Evolutionary conservation across 2,329 filamentous ascomycete genomes (phyloP).

Genomic region (Scleromitrula shiraiana): DNA sequence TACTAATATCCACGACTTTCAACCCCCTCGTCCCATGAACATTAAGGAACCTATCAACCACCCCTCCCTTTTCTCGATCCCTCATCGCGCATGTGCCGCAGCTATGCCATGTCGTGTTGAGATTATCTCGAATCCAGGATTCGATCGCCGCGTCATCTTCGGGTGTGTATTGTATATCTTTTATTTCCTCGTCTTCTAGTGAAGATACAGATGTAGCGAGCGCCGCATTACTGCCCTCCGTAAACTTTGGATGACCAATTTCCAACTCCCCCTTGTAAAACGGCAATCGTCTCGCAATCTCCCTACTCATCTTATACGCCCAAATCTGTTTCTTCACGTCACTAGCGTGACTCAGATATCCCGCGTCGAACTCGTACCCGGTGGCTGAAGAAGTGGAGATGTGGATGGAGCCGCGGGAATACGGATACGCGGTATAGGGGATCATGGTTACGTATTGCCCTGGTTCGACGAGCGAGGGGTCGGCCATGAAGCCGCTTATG

Average conservation of each 20-base stretch:
- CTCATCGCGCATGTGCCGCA: constrained; percentile 36
- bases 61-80: constrained; percentile 30
- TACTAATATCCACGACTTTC: constrained; percentile 37
- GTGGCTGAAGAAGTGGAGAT: constrained; percentile 41
- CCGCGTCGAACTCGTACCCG: constrained; percentile 47
- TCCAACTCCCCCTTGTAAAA: constrained; percentile 41
- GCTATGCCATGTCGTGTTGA: constrained; percentile 35
- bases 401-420: constrained; percentile 53
- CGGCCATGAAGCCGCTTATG: constrained; percentile 37
- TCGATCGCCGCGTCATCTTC: constrained; percentile 34
- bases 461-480: constrained; percentile 32
- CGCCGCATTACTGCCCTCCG: constrained; percentile 34
- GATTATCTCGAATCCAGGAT: constrained; percentile 34
- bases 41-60: constrained; percentile 33
- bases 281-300: constrained; percentile 48
- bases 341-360: constrained; percentile 47
- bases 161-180: constrained; percentile 33
- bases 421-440: constrained; percentile 51
- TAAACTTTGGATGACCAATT: constrained; percentile 38
- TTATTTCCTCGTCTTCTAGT: constrained; percentile 21
- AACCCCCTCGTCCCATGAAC: constrained; percentile 34
- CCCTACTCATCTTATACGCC: constrained; percentile 58
- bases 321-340: constrained; percentile 52
- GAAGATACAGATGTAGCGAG: constrained; percentile 15
- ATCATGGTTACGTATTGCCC: constrained; percentile 45